These are phyloP conservation scores for Juglanconis juglandina DNA, from an alignment of 2,329 filamentous ascomycete genomes.

Conservation along the genomic window DNA sequence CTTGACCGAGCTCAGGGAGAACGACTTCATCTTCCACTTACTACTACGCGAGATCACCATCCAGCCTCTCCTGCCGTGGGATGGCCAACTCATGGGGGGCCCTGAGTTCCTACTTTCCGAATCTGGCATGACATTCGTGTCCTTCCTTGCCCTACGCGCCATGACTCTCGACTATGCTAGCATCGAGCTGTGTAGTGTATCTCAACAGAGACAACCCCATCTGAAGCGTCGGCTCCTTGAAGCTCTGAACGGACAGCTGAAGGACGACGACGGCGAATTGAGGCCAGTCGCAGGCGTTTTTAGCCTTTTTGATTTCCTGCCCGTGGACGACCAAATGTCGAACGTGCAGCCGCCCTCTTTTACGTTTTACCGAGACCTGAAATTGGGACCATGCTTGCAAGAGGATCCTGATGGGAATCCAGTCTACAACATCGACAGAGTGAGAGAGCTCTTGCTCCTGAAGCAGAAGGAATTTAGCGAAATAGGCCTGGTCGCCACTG, in stretches of 20 bases:
- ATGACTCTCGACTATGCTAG: slow-evolving; percentile 81
- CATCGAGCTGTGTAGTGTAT: slow-evolving; percentile 76
- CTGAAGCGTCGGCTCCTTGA: slow-evolving; percentile 66
- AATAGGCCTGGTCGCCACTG: slow-evolving; percentile 44
- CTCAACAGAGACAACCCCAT: slow-evolving; percentile 67
- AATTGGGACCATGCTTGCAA: slow-evolving; percentile 63
- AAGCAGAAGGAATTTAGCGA: slow-evolving; percentile 61
- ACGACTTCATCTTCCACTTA: slow-evolving; percentile 76
- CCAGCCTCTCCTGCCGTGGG: slow-evolving; percentile 68
- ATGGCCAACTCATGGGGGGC: slow-evolving; percentile 58
- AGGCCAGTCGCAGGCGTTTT: slow-evolving; percentile 74
- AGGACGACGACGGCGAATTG: slow-evolving; percentile 62
- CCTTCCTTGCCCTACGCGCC: slow-evolving; percentile 75
- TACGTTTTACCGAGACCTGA: slow-evolving; percentile 61
- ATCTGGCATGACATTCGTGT: slow-evolving; percentile 66
- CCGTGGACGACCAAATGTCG: slow-evolving; percentile 47
- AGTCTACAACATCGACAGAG: slow-evolving; percentile 67
- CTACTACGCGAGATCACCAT: slow-evolving; percentile 71
- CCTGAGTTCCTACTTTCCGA: slow-evolving; percentile 66
- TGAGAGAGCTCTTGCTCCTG: slow-evolving; percentile 70
- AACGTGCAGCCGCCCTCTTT: slow-evolving; percentile 50
- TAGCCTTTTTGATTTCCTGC: slow-evolving; percentile 87
- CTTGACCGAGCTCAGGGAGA: slow-evolving; percentile 73
- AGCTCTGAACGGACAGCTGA: slow-evolving; percentile 74
- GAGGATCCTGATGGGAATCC: slow-evolving; percentile 53